phyloP scores from a whole-genome alignment of 2,329 filamentous ascomycete genomes.

The Paraconiothyrium brasiliense region DNA sequence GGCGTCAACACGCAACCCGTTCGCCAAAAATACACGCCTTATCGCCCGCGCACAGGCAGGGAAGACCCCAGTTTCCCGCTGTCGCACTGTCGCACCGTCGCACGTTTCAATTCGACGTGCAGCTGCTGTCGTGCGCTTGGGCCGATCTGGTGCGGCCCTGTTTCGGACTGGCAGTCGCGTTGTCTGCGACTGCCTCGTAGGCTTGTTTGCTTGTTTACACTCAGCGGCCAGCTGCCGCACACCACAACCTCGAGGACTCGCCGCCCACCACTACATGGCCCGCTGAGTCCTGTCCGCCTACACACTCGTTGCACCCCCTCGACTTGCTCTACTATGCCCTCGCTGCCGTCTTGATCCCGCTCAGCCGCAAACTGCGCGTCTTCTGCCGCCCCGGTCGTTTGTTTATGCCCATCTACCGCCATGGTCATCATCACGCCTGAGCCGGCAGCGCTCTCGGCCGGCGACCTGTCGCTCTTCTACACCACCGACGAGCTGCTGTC shows the following conservation, averaged over 20 bases:
- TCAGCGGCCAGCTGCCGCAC: constrained; percentile 15
- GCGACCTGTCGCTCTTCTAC: constrained; percentile 87
- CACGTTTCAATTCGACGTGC: constrained; percentile 38
- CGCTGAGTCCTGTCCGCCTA: constrained; percentile 15
- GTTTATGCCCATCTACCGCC: constrained; percentile 43
- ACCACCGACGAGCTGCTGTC: constrained; percentile 84
- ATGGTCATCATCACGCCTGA: constrained; percentile 88
- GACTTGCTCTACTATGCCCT: constrained; percentile 32
- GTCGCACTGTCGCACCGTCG: constrained; percentile 36
- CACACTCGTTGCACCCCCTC: constrained; percentile 11
- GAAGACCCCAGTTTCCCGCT: constrained; percentile 26
- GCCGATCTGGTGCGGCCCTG: constrained; percentile 29
- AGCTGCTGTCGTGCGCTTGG: constrained; percentile 32
- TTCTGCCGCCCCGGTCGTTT: constrained; percentile 36
- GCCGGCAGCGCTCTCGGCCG: constrained; percentile 77
- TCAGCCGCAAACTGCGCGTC: constrained; percentile 9
- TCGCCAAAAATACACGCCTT: constrained; percentile 33
- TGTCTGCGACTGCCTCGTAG: constrained; percentile 21
- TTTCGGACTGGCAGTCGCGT: constrained; percentile 18
- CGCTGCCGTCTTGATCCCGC: constrained; percentile 19
- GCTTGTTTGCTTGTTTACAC: constrained; percentile 24
- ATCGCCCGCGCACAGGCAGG: constrained; percentile 13
- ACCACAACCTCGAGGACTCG: constrained; percentile 14
- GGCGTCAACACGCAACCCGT: constrained; percentile 17
- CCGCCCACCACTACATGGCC: constrained; percentile 15